phyloP scores from a whole-genome alignment of 2,329 filamentous ascomycete genomes.

The Esteya vermicola region DNA sequence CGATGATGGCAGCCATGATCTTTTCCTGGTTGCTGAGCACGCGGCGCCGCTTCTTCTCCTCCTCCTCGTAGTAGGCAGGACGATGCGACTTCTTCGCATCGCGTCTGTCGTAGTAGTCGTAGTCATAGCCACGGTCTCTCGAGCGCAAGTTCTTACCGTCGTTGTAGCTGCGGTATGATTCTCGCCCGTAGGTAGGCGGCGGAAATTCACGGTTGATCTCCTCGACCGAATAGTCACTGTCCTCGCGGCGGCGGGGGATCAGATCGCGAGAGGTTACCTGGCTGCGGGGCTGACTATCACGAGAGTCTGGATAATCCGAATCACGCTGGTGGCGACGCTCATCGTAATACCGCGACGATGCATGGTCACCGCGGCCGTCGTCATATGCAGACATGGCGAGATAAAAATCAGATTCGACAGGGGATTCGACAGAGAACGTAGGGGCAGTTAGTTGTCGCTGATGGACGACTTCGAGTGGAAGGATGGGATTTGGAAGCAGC shows the following conservation, averaged over 20 bases:
- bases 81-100: slow-evolving; percentile 37
- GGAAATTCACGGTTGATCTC: slow-evolving; percentile 77
- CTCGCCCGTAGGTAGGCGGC: slow-evolving; percentile 43
- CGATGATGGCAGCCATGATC: slow-evolving; percentile 51
- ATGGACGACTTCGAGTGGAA: too few species aligned
- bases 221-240: slow-evolving; percentile 63
- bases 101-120: slow-evolving; percentile 31
- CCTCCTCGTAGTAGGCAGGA: slow-evolving; percentile 48
- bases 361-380: slow-evolving; percentile 19
- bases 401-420: background rate
- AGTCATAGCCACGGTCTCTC: slow-evolving; percentile 27
- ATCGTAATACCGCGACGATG: slow-evolving; percentile 30
- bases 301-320: slow-evolving; percentile 37
- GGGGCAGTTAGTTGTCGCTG: too few species aligned
- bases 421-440: background rate
- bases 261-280: slow-evolving; percentile 33
- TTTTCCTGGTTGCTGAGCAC: slow-evolving; percentile 49
- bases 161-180: slow-evolving; percentile 44
- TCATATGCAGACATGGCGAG: slow-evolving; percentile 34
- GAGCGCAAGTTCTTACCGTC: slow-evolving; percentile 29
- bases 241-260: slow-evolving; percentile 48
- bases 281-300: slow-evolving; percentile 32
- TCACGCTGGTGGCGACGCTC: slow-evolving; percentile 37
- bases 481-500: too few species aligned
- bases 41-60: slow-evolving; percentile 31